Base-by-base conservation (phyloP, 2,329 filamentous ascomycete species). In the Graphiopsis chlorocephala region DNA sequence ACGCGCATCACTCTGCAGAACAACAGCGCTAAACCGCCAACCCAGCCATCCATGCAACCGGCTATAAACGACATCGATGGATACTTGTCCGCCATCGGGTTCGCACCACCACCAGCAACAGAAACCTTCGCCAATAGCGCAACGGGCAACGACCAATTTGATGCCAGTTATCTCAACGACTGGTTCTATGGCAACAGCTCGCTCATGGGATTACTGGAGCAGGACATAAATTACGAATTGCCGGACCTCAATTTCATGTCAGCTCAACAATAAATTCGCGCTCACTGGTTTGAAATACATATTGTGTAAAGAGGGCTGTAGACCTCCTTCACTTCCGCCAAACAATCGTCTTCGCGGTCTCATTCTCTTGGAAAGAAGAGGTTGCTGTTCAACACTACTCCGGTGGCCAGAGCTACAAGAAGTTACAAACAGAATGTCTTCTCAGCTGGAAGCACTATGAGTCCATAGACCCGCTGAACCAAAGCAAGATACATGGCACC, bases 41-140 rank as follows among this genome's bases (percentile, higher is more conserved):
- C 47, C 17, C 64, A 63, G 29, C 53, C 25, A 12, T 52, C 53
- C 2, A 65, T 61, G 25, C 63, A 67, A 29, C 65, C 63, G 4
- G 65, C 67, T 10, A 62, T 68, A 38, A 60, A 65, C 50, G 67
- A 68, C 38, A 65, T 68, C 38, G 67, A 68, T 53, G 61, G 61
- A 5, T 68, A 68, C 29, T 61, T 68, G 17, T 57, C 65, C 14
- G 28, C 67, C 12, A 61, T 68, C 28, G 67, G 67, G 4, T 65
- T 68, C 23, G 67, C 67, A 17, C 67, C 67, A 4, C n/a, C n/a
- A 11, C 59, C 64, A 8, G 26, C 61, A 10, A n/a, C 35, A 14
- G 64, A 61, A 4, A 56, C 47, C 25, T 50, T 48, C 25, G 31
- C 48, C 2, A 63, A n/a, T 15, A 55, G 29, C 2, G 17, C 55